Conservation (phyloP, 2,329 filamentous ascomycete species). For the Claviceps monticola region DNA sequence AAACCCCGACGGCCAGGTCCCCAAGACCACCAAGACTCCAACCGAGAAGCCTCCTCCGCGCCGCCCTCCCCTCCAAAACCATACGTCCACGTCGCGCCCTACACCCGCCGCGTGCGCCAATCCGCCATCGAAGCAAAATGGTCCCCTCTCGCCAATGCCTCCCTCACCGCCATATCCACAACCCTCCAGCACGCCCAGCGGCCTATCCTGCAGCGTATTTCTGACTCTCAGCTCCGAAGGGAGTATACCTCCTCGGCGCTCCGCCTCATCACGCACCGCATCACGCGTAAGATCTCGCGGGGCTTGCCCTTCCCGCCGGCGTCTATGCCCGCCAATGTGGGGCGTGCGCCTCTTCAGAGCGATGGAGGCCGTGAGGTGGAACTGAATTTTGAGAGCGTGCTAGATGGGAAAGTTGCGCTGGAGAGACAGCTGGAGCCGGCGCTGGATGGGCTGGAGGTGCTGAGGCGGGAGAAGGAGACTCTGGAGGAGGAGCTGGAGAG, state of each 20-base stretch:
- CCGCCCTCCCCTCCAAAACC: conserved; percentile 18
- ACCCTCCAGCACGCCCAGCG: conserved; percentile 46
- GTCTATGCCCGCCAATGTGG: conserved; percentile 12
- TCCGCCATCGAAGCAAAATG: conserved; percentile 56
- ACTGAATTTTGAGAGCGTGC: conserved; percentile 51
- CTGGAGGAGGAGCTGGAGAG: conserved; percentile 41
- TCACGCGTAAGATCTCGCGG: conserved; percentile 42
- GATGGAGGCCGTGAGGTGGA: conserved; percentile 38
- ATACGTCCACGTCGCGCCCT: conserved; percentile 38
- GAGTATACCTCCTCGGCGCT: conserved; percentile 43
- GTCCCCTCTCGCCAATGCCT: conserved; percentile 40
- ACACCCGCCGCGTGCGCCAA: conserved; percentile 41
- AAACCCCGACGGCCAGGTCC: neutral
- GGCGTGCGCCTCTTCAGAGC: conserved; percentile 10
- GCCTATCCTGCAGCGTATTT: conserved; percentile 45
- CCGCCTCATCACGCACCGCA: conserved; percentile 36
- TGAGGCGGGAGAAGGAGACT: conserved; percentile 42
- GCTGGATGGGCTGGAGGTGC: conserved; percentile 47
- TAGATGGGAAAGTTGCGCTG: conserved; percentile 42
- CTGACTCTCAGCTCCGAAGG: conserved; percentile 31
- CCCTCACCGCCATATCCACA: conserved; percentile 39
- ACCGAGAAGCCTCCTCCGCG: conserved; percentile 3
- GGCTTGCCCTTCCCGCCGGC: conserved; percentile 55
- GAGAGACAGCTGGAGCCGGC: conserved; percentile 47
- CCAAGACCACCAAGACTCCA: neutral